Percentiles rank a stretch among this genome's conserved stretches.
phyloP scores from a whole-genome alignment of 768 basidiomycete genomes.

The Lentinula sp. region DNA sequence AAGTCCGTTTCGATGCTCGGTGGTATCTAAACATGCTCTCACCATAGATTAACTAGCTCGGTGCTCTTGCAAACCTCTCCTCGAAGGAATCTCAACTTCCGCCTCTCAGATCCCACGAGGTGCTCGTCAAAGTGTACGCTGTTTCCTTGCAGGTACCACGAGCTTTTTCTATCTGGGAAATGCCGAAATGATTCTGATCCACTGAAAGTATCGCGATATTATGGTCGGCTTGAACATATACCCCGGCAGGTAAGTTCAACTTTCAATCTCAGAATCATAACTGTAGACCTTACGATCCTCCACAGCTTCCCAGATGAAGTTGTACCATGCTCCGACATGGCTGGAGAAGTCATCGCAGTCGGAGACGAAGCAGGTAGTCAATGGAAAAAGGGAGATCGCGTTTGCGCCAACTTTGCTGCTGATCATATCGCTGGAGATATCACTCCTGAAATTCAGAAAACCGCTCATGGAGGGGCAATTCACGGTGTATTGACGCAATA shows the following conservation, averaged over 20 bases:
- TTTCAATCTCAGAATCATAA: neutral
- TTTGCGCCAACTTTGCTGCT: slow-evolving; percentile 45
- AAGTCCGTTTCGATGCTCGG: neutral
- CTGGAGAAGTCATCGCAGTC: slow-evolving; percentile 49
- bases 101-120: slow-evolving; percentile 37
- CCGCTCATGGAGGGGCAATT: slow-evolving; percentile 38
- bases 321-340: slow-evolving; percentile 44
- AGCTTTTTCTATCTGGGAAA: neutral
- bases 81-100: slow-evolving; percentile 20
- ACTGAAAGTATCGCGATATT: slow-evolving; percentile 44
- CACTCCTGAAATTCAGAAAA: slow-evolving; percentile 24
- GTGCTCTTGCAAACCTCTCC: slow-evolving; percentile 18
- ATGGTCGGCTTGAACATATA: slow-evolving; percentile 33
- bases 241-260: slow-evolving; percentile 20
- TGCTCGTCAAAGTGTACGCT: slow-evolving; percentile 49
- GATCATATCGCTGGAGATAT: slow-evolving; percentile 44
- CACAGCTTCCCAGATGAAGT: slow-evolving; percentile 12
- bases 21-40: no score
- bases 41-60: slow-evolving; percentile 8
- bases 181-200: neutral
- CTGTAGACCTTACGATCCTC: neutral
- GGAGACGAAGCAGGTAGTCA: slow-evolving; percentile 31
- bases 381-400: slow-evolving; percentile 53
- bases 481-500: slow-evolving; percentile 54
- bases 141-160: slow-evolving; percentile 45